These are phyloP conservation scores for Phialocephala subalpina DNA, from an alignment of 2,329 filamentous ascomycete genomes.

Conservation along the genomic window DNA sequence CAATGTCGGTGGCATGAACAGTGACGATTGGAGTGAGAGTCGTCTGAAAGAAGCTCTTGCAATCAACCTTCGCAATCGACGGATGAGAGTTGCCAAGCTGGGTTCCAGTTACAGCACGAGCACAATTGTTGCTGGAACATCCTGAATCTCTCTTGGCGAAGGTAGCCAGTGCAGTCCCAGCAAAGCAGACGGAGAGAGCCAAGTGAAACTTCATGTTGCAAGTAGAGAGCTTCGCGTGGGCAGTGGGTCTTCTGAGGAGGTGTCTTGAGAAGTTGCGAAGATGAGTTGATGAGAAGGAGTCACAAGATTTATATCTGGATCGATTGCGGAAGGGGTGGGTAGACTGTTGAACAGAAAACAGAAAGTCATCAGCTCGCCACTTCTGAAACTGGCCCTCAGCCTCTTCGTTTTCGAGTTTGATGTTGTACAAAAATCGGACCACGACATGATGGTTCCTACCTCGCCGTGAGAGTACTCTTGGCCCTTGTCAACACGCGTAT, in stretches of 20 bases:
- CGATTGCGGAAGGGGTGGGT: neutral
- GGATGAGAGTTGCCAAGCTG: constrained; percentile 22
- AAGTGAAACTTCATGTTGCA: constrained; percentile 13
- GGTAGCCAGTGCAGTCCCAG: neutral
- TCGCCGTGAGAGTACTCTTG: neutral
- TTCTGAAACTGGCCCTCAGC: neutral
- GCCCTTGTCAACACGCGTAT: neutral
- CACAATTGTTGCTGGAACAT: constrained; percentile 34
- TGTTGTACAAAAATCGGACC: neutral
- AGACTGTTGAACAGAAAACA: neutral
- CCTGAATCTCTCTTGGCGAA: neutral
- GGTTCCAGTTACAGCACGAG: constrained; percentile 35
- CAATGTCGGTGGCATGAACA: constrained; percentile 12
- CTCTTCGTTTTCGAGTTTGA: neutral
- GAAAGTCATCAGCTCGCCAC: neutral
- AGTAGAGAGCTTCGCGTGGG: constrained; percentile 1
- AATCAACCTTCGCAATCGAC: constrained; percentile 30
- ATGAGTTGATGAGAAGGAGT: neutral
- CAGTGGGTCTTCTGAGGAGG: neutral
- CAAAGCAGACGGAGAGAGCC: neutral
- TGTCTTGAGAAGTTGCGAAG: neutral
- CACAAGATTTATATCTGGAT: neutral
- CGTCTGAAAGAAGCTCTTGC: constrained; percentile 27
- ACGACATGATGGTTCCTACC: neutral
- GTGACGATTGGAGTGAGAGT: constrained; percentile 21